Conservation (phyloP, 73 alveolate species). For the Paramecium sonneborni region DNA sequence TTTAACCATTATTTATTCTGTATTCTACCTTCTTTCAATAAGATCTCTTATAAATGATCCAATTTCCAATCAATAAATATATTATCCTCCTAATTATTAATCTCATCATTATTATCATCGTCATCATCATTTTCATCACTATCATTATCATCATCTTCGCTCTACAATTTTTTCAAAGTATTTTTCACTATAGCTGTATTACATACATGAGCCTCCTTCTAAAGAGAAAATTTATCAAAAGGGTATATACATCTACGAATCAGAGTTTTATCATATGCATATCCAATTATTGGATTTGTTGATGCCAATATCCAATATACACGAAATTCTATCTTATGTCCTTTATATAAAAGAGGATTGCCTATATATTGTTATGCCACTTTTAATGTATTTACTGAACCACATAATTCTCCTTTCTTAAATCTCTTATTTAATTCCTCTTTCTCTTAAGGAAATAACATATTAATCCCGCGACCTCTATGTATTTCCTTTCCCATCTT, state of each 20-base stretch:
- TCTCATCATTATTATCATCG: neutral
- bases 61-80: conserved; percentile 25
- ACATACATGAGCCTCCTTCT: conserved; percentile 33
- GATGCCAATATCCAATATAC: conserved; percentile 45
- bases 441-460: neutral
- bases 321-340: conserved; percentile 41
- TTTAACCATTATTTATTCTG: conserved; percentile 17
- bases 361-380: conserved; percentile 32
- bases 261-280: conserved; percentile 33
- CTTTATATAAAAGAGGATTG: conserved; percentile 16
- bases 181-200: conserved; percentile 48
- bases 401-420: conserved; percentile 23
- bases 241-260: conserved; percentile 40
- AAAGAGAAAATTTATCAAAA: neutral
- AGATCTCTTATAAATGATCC: neutral
- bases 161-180: neutral
- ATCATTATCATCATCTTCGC: neutral
- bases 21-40: neutral
- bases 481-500: conserved; percentile 46
- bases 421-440: neutral
- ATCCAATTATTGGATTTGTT: conserved; percentile 28
- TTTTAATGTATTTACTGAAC: neutral
- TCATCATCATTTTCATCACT: neutral
- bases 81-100: neutral
- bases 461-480: conserved; percentile 43